phyloP scores from a whole-genome alignment of 345 rosid genomes.

The Trapa bicornis region DNA sequence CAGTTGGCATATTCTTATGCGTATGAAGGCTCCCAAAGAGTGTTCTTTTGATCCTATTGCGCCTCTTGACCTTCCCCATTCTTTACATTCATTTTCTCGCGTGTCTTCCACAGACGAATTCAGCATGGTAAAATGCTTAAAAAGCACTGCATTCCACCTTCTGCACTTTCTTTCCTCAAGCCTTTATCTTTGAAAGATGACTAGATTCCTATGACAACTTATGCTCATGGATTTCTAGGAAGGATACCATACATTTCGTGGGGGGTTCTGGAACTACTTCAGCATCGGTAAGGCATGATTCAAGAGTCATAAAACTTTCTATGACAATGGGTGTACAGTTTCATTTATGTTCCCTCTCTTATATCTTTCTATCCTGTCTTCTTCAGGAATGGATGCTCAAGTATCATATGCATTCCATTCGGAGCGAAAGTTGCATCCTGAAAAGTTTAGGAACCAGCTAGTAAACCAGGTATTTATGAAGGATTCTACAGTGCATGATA shows the following conservation, averaged over 20 bases:
- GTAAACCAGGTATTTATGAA: conserved; percentile 64
- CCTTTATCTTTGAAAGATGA: background rate
- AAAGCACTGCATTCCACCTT: no score
- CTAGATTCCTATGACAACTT: background rate
- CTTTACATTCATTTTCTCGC: conserved; percentile 75
- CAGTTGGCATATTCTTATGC: conserved; percentile 92
- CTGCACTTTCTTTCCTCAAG: no score
- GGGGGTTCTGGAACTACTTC: conserved; percentile 98
- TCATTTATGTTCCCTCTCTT: background rate
- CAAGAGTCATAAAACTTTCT: no score
- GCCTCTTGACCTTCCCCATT: conserved; percentile 83
- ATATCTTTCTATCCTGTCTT: background rate
- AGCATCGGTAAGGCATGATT: conserved; percentile 60
- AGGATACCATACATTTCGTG: conserved; percentile 77
- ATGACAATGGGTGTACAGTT: background rate
- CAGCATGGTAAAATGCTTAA: conserved; percentile 26
- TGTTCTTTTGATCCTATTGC: conserved; percentile 80
- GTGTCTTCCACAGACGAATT: conserved; percentile 61
- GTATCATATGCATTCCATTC: conserved; percentile 78
- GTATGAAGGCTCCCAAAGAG: conserved; percentile 60
- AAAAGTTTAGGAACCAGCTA: conserved; percentile 72
- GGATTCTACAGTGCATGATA: no score
- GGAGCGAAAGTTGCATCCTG: conserved; percentile 74
- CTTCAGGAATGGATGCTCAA: conserved; percentile 40
- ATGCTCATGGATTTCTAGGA: conserved; percentile 34